These are phyloP conservation scores for Neurospora sp. DNA, from an alignment of 495 filamentous ascomycete species.

Conservation along the genomic window DNA sequence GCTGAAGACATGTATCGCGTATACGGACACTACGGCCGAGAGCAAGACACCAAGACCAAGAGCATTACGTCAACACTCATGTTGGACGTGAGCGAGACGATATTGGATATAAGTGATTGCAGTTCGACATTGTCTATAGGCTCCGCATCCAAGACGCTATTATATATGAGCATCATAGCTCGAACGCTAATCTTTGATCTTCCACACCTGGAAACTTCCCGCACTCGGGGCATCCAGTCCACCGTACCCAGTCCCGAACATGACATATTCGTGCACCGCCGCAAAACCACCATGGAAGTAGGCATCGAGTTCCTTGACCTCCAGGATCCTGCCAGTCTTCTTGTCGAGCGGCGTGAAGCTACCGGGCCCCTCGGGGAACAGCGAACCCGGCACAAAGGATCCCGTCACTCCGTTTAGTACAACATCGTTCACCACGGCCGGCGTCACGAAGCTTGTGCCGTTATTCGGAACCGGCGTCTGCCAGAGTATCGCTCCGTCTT, in stretches of 20 bases:
- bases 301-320: background rate
- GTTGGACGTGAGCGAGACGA: too few species aligned
- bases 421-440: slow-evolving; percentile 22
- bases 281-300: slow-evolving; percentile 7
- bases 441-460: slow-evolving; percentile 6
- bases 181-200: too few species aligned
- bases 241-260: slow-evolving; percentile 8
- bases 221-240: too few species aligned
- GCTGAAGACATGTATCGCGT: too few species aligned
- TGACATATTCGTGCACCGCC: slow-evolving; percentile 4
- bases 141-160: too few species aligned
- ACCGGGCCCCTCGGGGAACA: background rate
- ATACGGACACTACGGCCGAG: too few species aligned
- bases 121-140: too few species aligned
- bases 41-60: too few species aligned
- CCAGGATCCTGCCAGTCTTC: slow-evolving; percentile 2
- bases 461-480: slow-evolving; percentile 12
- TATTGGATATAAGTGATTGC: too few species aligned
- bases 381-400: background rate
- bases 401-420: slow-evolving; percentile 14
- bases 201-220: too few species aligned
- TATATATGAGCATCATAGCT: too few species aligned
- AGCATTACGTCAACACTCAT: too few species aligned
- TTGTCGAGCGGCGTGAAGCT: slow-evolving; percentile 4
- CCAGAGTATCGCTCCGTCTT: slow-evolving; percentile 20